phyloP scores from a whole-genome alignment of 768 basidiomycete species.

The Termitomyces sp. region DNA sequence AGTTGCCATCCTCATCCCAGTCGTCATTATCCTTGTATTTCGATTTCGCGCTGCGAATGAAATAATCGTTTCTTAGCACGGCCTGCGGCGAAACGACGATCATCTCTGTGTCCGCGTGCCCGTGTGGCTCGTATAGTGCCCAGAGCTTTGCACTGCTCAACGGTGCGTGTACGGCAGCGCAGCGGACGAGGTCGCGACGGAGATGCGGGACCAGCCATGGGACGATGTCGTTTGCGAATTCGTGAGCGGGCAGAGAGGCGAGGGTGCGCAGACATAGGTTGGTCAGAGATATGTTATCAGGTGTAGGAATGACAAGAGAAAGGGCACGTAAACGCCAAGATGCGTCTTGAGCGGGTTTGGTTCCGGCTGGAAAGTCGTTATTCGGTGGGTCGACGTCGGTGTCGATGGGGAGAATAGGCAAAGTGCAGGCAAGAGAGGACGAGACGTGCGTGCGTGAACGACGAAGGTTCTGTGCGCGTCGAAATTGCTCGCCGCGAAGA shows the following conservation, averaged over 20 bases:
- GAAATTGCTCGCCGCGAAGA: slow-evolving; percentile 66
- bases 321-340: slow-evolving; percentile 55
- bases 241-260: slow-evolving; percentile 28
- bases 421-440: slow-evolving; percentile 13
- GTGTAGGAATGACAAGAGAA: slow-evolving; percentile 39
- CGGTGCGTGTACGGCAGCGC: slow-evolving; percentile 53
- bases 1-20: slow-evolving; percentile 39
- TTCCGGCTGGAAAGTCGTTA: no score
- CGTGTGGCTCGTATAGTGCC: slow-evolving; percentile 40
- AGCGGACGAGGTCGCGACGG: slow-evolving; percentile 50
- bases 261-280: slow-evolving; percentile 53
- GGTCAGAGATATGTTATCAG: slow-evolving; percentile 28
- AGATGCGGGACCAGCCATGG: slow-evolving; percentile 55
- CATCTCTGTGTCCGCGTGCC: slow-evolving; percentile 59
- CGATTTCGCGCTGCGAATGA: slow-evolving; percentile 18
- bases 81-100: slow-evolving; percentile 55
- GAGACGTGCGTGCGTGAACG: slow-evolving; percentile 28
- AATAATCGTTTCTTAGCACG: slow-evolving; percentile 35
- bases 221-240: slow-evolving; percentile 39
- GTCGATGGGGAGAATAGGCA: slow-evolving; percentile 8
- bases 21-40: not conserved
- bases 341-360: no score
- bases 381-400: no score
- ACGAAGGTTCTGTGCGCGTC: slow-evolving; percentile 52
- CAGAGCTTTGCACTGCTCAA: slow-evolving; percentile 44